These are phyloP conservation scores for Phytopythium cucurbitacearum DNA, from an alignment of 352 stramenopile species.

Conservation along the genomic window DNA sequence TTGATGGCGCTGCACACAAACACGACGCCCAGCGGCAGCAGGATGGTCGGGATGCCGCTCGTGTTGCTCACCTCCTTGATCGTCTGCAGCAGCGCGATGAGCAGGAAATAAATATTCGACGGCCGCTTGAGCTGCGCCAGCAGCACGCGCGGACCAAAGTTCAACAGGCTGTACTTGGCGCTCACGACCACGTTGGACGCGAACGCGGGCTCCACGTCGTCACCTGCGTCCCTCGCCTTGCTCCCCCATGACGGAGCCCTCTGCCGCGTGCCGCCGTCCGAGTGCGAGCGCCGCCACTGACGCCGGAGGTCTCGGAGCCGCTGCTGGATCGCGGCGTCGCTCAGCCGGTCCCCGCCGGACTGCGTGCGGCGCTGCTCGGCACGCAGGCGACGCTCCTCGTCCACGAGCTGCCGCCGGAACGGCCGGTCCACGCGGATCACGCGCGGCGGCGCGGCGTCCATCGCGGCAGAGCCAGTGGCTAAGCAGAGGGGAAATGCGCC, in stretches of 20 bases:
- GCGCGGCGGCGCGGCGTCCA: conserved; percentile 14
- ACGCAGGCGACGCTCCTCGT: conserved; percentile 2
- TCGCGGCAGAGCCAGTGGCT: neutral
- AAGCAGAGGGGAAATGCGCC: too few species aligned
- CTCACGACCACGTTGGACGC: conserved; percentile 69
- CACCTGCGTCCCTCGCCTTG: neutral
- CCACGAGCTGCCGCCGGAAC: conserved; percentile 4
- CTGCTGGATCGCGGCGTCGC: conserved; percentile 8
- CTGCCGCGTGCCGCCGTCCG: conserved; percentile 3
- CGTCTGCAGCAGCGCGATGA: conserved; percentile 79
- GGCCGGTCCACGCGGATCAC: conserved; percentile 44
- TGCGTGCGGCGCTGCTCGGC: neutral
- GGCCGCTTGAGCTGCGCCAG: conserved; percentile 69
- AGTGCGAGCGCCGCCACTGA: conserved; percentile 1
- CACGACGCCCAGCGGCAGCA: conserved; percentile 69
- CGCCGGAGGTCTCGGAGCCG: conserved; percentile 1
- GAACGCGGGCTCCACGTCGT: conserved; percentile 28
- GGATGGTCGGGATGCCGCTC: conserved; percentile 73
- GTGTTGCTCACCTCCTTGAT: conserved; percentile 86
- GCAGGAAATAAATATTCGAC: conserved; percentile 85
- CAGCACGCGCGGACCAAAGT: conserved; percentile 71
- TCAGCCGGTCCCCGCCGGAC: conserved; percentile 9
- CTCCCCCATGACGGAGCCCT: neutral
- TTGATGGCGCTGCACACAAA: conserved; percentile 81
- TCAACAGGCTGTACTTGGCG: conserved; percentile 79